These are phyloP conservation scores for Mycena leptocephala DNA, from an alignment of 768 basidiomycete genomes.

Conservation along the genomic window DNA sequence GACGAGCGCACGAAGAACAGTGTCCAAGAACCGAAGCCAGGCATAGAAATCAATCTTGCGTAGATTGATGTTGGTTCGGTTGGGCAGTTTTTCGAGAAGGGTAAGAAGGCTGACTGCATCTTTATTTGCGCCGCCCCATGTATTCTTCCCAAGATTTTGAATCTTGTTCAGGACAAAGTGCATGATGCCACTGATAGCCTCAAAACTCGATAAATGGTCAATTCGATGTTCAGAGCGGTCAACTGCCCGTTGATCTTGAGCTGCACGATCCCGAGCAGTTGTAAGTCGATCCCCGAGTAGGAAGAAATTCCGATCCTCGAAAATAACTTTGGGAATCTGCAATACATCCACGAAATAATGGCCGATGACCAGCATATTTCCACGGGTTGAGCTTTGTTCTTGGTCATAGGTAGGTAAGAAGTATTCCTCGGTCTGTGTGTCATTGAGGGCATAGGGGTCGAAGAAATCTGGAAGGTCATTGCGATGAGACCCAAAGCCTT, in stretches of 20 bases:
- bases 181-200: constrained; percentile 21
- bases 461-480: neutral
- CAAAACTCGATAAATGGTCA: constrained; percentile 31
- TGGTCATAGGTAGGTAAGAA: neutral
- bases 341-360: no score
- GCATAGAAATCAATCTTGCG: no score
- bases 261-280: no score
- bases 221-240: constrained; percentile 23
- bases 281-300: no score
- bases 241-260: neutral
- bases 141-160: constrained; percentile 23
- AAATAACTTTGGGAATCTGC: no score
- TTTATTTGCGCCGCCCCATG: constrained; percentile 2
- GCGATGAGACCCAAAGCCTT: no score
- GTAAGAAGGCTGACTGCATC: constrained; percentile 11
- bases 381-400: neutral
- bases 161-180: constrained; percentile 24
- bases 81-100: neutral
- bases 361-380: no score
- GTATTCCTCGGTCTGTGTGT: neutral
- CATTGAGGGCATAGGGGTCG: constrained; percentile 7
- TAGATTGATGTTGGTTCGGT: no score
- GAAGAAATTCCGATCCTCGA: no score
- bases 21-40: no score
- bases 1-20: no score